Evolutionary conservation across 1,139 yeast genomes (phyloP).

Genomic region (Yamadazyma diospyri): DNA sequence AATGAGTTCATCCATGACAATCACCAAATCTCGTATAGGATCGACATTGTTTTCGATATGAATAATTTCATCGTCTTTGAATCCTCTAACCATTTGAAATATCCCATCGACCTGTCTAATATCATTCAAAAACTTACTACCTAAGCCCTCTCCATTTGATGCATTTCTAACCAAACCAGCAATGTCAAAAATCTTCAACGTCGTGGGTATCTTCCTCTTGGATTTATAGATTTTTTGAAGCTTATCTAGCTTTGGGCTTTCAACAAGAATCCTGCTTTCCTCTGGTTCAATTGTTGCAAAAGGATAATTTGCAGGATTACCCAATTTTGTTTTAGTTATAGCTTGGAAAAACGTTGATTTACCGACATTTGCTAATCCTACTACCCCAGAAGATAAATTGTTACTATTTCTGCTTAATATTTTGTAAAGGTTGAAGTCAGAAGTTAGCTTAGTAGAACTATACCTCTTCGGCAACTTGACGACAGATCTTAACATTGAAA

Average conservation of each 20-base stretch:
- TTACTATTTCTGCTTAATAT: conserved; percentile 53
- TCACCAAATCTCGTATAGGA: conserved; percentile 63
- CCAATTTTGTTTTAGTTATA: conserved; percentile 66
- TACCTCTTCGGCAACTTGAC: no score
- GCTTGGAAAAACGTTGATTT: conserved; percentile 65
- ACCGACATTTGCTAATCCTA: conserved; percentile 77
- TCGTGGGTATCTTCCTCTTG: conserved; percentile 50
- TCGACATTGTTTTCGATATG: conserved; percentile 62
- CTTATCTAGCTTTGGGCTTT: conserved; percentile 47
- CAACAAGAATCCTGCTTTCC: conserved; percentile 58
- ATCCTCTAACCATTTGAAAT: conserved; percentile 68
- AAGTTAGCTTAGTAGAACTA: no score
- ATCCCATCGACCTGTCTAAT: conserved; percentile 73
- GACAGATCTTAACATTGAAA: conserved; percentile 5
- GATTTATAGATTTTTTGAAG: conserved; percentile 46
- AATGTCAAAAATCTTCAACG: conserved; percentile 62
- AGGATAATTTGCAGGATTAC: conserved; percentile 79
- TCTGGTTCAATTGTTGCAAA: conserved; percentile 78
- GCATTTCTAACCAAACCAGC: conserved; percentile 78
- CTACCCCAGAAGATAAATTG: conserved; percentile 55
- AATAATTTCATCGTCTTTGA: conserved; percentile 63
- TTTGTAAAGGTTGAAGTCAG: conserved; percentile 12
- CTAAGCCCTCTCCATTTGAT: conserved; percentile 72
- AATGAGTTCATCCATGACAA: conserved; percentile 71
- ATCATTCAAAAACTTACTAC: conserved; percentile 69